Conservation (phyloP, 768 basidiomycete genomes). For the Trametes meyenii region DNA sequence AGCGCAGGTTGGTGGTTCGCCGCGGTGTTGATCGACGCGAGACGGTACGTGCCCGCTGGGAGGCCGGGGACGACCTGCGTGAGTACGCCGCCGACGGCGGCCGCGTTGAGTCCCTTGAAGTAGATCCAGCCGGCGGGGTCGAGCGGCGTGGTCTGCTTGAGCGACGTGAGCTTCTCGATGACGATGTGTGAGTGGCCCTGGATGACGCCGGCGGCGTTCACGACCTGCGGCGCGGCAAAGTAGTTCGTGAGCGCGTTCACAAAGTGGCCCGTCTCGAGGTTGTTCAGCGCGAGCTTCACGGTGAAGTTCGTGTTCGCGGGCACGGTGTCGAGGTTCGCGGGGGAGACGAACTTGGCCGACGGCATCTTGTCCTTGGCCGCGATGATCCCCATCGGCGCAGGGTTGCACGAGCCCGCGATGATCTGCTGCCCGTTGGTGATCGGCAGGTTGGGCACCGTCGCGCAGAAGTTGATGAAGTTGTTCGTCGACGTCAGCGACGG, state of each 20-base stretch:
- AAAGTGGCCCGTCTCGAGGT: constrained; percentile 59
- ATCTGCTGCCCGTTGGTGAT: constrained; percentile 49
- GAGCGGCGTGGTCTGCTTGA: constrained; percentile 44
- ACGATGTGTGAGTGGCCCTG: constrained; percentile 62
- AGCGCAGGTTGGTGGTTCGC: constrained; percentile 48
- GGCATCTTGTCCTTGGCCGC: constrained; percentile 55
- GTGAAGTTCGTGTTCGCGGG: constrained; percentile 57
- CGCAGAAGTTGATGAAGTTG: constrained; percentile 70
- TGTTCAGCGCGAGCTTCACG: constrained; percentile 50
- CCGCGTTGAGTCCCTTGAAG: constrained; percentile 60
- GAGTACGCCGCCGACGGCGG: constrained; percentile 47
- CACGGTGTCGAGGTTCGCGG: constrained; percentile 50
- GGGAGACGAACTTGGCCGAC: constrained; percentile 53
- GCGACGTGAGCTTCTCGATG: constrained; percentile 46
- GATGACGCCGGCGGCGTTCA: constrained; percentile 46
- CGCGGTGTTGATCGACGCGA: constrained; percentile 48
- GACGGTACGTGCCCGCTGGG: constrained; percentile 45
- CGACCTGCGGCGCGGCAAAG: constrained; percentile 56
- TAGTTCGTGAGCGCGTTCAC: constrained; percentile 57
- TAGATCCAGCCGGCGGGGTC: constrained; percentile 58
- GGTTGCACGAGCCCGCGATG: constrained; percentile 58
- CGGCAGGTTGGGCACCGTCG: constrained; percentile 35
- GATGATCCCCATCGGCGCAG: constrained; percentile 63
- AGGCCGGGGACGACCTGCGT: constrained; percentile 42
- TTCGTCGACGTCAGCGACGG: constrained; percentile 55